Evolutionary conservation across 2,329 filamentous ascomycete species (phyloP).

Genomic region (Thyridium curvatum): DNA sequence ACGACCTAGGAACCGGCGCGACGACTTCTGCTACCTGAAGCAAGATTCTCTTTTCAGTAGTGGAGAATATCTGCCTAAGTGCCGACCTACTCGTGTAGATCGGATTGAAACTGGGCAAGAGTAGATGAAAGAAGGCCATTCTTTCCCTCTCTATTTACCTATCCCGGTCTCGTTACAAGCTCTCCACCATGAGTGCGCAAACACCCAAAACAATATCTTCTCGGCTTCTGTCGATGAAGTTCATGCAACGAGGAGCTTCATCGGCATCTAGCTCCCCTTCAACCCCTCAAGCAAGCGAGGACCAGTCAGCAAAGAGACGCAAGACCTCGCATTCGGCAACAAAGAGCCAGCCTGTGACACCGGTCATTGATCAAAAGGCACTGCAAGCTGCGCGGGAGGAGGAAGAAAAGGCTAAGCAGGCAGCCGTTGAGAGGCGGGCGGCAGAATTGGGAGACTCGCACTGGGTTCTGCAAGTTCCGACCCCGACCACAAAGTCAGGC

Average conservation of each 20-base stretch:
- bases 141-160: too few species aligned
- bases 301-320: constrained; percentile 56
- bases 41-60: too few species aligned
- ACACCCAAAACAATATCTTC: constrained; percentile 57
- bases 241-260: constrained; percentile 80
- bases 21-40: too few species aligned
- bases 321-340: constrained; percentile 39
- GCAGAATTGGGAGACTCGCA: constrained; percentile 62
- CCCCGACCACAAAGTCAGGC: constrained; percentile 18
- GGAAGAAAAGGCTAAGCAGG: constrained; percentile 60
- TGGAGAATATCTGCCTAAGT: too few species aligned
- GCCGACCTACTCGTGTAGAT: too few species aligned
- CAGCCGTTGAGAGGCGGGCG: constrained; percentile 55
- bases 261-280: constrained; percentile 34
- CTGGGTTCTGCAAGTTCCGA: constrained; percentile 62
- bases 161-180: too few species aligned
- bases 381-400: constrained; percentile 58
- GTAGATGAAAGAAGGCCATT: too few species aligned
- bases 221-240: constrained; percentile 89
- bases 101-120: too few species aligned
- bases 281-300: constrained; percentile 37
- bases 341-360: constrained; percentile 26
- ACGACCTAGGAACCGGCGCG: too few species aligned
- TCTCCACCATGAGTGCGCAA: not conserved
- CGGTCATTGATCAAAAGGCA: constrained; percentile 49